phyloP scores from a whole-genome alignment of 179 eudicot genomes.

The Pouteria campechiana region DNA sequence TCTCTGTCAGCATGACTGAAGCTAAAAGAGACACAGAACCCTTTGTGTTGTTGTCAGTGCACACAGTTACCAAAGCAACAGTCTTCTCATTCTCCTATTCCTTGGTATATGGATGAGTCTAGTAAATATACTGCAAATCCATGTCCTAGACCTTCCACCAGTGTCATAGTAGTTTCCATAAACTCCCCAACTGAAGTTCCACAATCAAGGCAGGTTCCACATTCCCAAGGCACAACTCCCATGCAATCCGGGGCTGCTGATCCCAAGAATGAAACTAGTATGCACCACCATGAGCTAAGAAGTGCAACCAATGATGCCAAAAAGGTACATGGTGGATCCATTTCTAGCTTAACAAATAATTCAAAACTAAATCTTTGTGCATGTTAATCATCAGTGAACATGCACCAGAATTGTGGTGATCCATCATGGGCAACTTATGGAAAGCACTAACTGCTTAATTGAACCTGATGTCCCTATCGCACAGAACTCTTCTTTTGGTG shows the following conservation, averaged over 20 bases:
- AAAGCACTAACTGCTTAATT: slow-evolving; percentile 61
- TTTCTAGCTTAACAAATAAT: slow-evolving; percentile 20
- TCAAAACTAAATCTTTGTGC: slow-evolving; percentile 26
- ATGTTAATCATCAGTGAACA: slow-evolving; percentile 33
- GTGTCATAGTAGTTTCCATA: slow-evolving; percentile 25
- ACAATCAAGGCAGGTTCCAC: slow-evolving; percentile 39
- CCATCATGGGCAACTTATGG: slow-evolving; percentile 33
- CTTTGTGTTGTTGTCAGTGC: slow-evolving; percentile 29
- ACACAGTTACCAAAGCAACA: slow-evolving; percentile 67
- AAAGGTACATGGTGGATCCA: slow-evolving; percentile 30
- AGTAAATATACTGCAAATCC: slow-evolving; percentile 36
- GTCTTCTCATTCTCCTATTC: slow-evolving; percentile 58
- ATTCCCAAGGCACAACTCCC: slow-evolving; percentile 38
- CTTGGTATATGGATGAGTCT: slow-evolving; percentile 42
- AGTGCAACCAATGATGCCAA: slow-evolving; percentile 32
- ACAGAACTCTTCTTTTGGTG: slow-evolving; percentile 31
- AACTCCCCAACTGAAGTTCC: slow-evolving; percentile 44
- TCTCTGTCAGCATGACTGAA: slow-evolving; percentile 18
- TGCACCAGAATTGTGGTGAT: slow-evolving; percentile 40
- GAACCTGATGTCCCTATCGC: slow-evolving; percentile 29
- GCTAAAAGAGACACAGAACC: slow-evolving; percentile 29
- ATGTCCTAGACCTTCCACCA: slow-evolving; percentile 35
- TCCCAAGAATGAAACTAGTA: slow-evolving; percentile 24
- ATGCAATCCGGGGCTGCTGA: slow-evolving; percentile 27
- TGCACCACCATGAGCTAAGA: slow-evolving; percentile 38